Evolutionary conservation across 1,139 yeast species (phyloP).

Genomic region (Yamadazyma spencermartinsiae): DNA sequence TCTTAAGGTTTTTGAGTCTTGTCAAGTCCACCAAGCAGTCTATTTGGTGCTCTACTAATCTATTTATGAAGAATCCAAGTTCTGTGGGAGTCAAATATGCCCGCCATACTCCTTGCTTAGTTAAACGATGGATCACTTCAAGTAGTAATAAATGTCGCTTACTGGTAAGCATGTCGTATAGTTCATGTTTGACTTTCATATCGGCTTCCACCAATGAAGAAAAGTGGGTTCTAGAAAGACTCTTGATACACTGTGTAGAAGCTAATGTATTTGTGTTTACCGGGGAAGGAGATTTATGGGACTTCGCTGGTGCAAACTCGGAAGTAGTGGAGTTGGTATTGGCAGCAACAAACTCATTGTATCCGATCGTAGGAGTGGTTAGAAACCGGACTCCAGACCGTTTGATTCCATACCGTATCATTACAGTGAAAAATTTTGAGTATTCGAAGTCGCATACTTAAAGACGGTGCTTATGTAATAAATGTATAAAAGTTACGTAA

Average conservation of each 20-base stretch:
- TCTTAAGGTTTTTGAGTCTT: conserved; percentile 3
- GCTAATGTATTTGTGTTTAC: conserved; percentile 4
- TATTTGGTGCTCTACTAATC: conserved; percentile 25
- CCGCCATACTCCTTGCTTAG: conserved; percentile 11
- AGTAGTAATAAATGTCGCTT: conserved; percentile 21
- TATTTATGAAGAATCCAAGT: conserved; percentile 25
- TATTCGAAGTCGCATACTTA: too few species aligned
- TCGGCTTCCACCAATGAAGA: conserved; percentile 10
- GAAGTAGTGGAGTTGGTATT: not conserved
- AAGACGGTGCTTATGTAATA: too few species aligned
- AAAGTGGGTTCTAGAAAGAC: conserved; percentile 15
- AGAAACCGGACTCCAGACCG: conserved; percentile 5
- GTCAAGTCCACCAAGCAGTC: conserved; percentile 10
- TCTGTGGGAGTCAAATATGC: conserved; percentile 21
- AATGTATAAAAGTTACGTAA: too few species aligned
- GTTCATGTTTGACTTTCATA: conserved; percentile 6
- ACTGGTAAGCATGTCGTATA: conserved; percentile 20
- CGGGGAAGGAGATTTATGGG: too few species aligned
- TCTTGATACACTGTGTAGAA: conserved; percentile 12
- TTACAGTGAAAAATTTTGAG: conserved; percentile 9
- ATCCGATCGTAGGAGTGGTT: not conserved
- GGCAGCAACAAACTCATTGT: not conserved
- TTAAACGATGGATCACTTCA: conserved; percentile 22
- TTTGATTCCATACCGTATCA: conserved; percentile 10
- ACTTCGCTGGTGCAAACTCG: too few species aligned